Base-by-base conservation (phyloP, 352 stramenopile genomes). In the Plasmopara viticola region DNA sequence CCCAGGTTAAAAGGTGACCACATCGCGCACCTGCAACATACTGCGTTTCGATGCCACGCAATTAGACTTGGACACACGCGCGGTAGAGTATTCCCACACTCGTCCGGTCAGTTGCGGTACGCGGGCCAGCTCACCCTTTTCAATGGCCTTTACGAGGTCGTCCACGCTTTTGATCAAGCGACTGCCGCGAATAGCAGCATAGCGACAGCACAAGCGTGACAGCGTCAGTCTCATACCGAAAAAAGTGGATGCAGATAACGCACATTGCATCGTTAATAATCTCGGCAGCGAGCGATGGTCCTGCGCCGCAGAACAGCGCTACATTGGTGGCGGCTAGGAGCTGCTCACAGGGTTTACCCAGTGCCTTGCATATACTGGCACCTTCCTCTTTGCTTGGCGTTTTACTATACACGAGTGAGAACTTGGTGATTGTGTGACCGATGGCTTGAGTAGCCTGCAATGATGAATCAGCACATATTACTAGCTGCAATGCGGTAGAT, bases 331-430 rank as follows among this genome's bases (percentile, higher is more conserved):
- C 84, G 12, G 77, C 54, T 17, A 92, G 62, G 12, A 94, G 70
- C 53, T 94, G 77, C 57, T 90, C 74, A 50, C 81, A 92, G 0
- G 84, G 81, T 52, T 87, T 80, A 44, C 77, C 68, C 34, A 94
- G 71, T 37, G 81, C 76, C 44, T 87, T 44, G 54, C 84, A 94
- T 51, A 94, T 90, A 53, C 77, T 90, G 44, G 70, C 62, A 12
- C 68, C 76, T 59, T 92, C 81, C 38, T 74, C 62, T 45, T 86
- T 64, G 48, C 68, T 72, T 44, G 83, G 77, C 33, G 70, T 85
- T 47, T 89, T 90, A 64, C 70, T 85, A 48, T 85, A 88, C 58
- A 94, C 81, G 28, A 94, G 70, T 48, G 84, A 91, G 52, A 94
- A 90, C 66, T 94, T 94, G 67, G 84, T 94, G 56, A 92, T 78